These are phyloP conservation scores for Astraeus odoratus DNA, from an alignment of 768 basidiomycete species.

Conservation along the genomic window DNA sequence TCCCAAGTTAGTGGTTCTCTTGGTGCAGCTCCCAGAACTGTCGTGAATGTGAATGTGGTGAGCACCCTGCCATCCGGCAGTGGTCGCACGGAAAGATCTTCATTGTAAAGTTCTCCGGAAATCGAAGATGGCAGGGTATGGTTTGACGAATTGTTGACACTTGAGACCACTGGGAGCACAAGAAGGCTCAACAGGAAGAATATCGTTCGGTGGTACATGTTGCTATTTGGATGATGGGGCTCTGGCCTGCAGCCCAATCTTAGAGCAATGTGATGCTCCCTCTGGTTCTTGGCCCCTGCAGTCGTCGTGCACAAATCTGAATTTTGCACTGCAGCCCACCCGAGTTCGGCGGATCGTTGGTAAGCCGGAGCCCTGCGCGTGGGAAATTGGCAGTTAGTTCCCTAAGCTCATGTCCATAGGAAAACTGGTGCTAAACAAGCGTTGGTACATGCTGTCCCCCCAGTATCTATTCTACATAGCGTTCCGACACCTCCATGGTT, in stretches of 20 bases:
- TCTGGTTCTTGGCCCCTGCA: no score
- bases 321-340: no score
- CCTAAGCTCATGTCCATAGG: no score
- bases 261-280: no score
- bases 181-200: conserved; percentile 8
- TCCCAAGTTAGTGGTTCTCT: conserved; percentile 47
- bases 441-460: no score
- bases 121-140: neutral
- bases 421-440: no score
- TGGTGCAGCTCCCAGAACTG: conserved; percentile 46
- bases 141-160: neutral
- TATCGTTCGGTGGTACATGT: neutral
- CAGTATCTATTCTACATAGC: conserved; percentile 17
- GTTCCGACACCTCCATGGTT: conserved; percentile 12
- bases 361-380: no score
- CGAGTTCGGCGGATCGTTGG: no score
- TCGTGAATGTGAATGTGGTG: conserved; percentile 75
- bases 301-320: no score
- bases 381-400: no score
- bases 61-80: conserved; percentile 79
- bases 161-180: conserved; percentile 4
- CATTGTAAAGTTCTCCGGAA: conserved; percentile 33
- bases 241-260: no score
- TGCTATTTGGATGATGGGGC: neutral
- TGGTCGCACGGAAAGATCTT: conserved; percentile 49